A percentile compares a stretch with the other conserved stretches of the same genome.
These are phyloP conservation scores for Anethum foeniculum DNA, from an alignment of 140 eudicot genomes.

Conservation along the genomic window DNA sequence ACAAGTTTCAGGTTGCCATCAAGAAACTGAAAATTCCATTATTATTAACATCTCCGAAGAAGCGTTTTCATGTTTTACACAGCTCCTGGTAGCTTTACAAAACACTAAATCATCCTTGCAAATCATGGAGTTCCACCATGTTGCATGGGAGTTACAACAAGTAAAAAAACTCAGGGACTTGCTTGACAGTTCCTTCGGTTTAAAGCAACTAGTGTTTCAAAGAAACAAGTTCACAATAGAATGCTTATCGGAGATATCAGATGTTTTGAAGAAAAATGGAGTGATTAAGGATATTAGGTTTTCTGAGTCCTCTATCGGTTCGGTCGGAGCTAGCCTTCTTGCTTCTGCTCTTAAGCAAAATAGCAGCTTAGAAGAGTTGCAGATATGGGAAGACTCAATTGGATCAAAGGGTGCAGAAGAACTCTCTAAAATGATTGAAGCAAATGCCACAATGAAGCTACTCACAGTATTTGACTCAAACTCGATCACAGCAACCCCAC, in stretches of 20 bases:
- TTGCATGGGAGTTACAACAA: conserved; percentile 54
- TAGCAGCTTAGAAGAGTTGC: conserved; percentile 61
- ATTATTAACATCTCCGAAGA: conserved; percentile 44
- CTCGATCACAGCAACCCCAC: conserved; percentile 60
- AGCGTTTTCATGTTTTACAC: conserved; percentile 34
- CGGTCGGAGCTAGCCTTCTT: conserved; percentile 56
- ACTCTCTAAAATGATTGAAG: conserved; percentile 80
- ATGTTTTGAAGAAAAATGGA: conserved; percentile 37
- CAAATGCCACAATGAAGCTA: conserved; percentile 53
- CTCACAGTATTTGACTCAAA: conserved; percentile 68
- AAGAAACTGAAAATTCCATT: conserved; percentile 71
- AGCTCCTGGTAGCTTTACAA: conserved; percentile 30
- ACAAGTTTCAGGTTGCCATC: conserved; percentile 53
- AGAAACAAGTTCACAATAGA: conserved; percentile 38
- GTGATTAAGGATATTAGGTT: conserved; percentile 53
- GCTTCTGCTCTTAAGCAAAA: conserved; percentile 70
- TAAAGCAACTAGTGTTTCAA: conserved; percentile 39
- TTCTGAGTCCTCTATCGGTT: conserved; percentile 68
- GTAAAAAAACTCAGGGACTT: conserved; percentile 31
- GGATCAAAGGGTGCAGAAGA: conserved; percentile 88
- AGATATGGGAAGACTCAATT: conserved; percentile 89
- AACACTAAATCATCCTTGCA: conserved; percentile 24
- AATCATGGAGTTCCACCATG: conserved; percentile 52
- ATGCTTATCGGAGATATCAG: conserved; percentile 47
- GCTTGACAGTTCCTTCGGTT: conserved; percentile 25